These are phyloP conservation scores for Globisporangium carolinianum DNA, from an alignment of 352 stramenopile genomes.

Conservation along the genomic window DNA sequence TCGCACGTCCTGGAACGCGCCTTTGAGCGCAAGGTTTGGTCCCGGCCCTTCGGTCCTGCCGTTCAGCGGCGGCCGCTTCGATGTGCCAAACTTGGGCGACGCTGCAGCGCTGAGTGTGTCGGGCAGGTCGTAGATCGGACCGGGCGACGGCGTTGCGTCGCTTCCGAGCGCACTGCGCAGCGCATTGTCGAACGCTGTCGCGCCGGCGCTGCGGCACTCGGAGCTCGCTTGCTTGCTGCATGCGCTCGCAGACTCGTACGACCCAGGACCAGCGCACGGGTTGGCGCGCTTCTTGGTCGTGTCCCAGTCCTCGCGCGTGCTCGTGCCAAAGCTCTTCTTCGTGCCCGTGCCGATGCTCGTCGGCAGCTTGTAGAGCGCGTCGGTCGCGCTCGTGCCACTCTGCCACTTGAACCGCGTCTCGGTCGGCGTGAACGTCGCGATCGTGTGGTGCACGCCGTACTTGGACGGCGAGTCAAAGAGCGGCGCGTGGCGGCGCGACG, in stretches of 20 bases:
- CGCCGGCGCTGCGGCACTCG: conserved; percentile 31
- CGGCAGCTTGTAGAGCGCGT: conserved; percentile 70
- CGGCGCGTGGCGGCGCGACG: conserved; percentile 24
- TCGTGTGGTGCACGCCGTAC: conserved; percentile 55
- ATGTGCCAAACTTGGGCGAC: conserved; percentile 54
- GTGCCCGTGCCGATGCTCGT: conserved; percentile 40
- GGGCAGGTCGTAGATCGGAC: conserved; percentile 69
- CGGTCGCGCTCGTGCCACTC: conserved; percentile 33
- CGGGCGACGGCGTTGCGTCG: conserved; percentile 58
- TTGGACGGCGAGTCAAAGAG: conserved; percentile 77
- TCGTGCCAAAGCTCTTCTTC: conserved; percentile 76
- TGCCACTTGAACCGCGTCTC: conserved; percentile 77
- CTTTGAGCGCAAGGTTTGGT: conserved; percentile 55
- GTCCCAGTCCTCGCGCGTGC: conserved; percentile 77
- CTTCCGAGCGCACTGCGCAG: conserved; percentile 31
- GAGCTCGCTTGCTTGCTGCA: conserved; percentile 61
- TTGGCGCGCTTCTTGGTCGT: conserved; percentile 47
- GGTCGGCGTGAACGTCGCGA: conserved; percentile 55
- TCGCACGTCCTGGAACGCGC: conserved; percentile 36
- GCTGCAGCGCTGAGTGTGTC: conserved; percentile 27
- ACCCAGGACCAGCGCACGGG: conserved; percentile 56
- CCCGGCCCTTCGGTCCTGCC: conserved; percentile 50
- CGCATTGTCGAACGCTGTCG: conserved; percentile 64
- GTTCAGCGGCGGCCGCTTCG: conserved; percentile 43
- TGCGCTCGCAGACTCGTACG: conserved; percentile 50